Conservation (phyloP, 2,329 filamentous ascomycete genomes). For the Beauveria scarabaeidicola region DNA sequence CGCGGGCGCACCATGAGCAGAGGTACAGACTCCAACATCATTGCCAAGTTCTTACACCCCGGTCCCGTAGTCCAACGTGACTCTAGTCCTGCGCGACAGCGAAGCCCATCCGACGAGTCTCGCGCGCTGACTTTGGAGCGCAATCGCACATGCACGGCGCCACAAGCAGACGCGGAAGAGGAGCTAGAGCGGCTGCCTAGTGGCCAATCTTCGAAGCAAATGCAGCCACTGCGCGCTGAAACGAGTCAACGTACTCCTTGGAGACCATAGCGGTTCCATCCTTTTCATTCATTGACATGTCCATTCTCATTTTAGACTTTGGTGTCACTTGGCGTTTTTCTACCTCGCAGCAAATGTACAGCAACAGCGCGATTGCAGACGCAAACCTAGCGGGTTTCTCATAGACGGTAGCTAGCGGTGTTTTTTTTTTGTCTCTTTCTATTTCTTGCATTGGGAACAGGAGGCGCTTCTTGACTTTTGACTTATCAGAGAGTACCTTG, state of each 20-base stretch:
- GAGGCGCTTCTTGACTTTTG: not conserved
- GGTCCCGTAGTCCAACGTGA: constrained; percentile 33
- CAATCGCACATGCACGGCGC: constrained; percentile 18
- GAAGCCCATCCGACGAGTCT: constrained; percentile 20
- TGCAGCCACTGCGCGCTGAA: constrained; percentile 21
- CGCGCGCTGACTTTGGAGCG: constrained; percentile 6
- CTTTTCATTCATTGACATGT: not conserved
- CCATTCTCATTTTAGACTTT: not conserved
- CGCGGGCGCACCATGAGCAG: constrained; percentile 31
- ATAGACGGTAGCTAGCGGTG: not conserved
- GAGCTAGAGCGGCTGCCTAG: constrained; percentile 20
- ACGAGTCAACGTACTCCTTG: constrained; percentile 16
- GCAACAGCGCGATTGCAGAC: not conserved
- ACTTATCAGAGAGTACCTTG: not conserved
- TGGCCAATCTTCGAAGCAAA: constrained; percentile 17
- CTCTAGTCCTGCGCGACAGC: constrained; percentile 20
- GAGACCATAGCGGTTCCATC: not conserved
- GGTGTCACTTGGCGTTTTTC: not conserved
- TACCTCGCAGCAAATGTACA: not conserved
- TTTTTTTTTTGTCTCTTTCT: not conserved
- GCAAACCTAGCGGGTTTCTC: not conserved
- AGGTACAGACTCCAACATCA: constrained; percentile 32
- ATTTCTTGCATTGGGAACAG: not conserved
- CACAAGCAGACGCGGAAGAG: constrained; percentile 20
- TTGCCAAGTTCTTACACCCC: constrained; percentile 40